Evolutionary conservation across 2,329 filamentous ascomycete species (phyloP), one percentile per base, ranked within the genome.

Genomic region (Aspergillus sp.): DNA sequence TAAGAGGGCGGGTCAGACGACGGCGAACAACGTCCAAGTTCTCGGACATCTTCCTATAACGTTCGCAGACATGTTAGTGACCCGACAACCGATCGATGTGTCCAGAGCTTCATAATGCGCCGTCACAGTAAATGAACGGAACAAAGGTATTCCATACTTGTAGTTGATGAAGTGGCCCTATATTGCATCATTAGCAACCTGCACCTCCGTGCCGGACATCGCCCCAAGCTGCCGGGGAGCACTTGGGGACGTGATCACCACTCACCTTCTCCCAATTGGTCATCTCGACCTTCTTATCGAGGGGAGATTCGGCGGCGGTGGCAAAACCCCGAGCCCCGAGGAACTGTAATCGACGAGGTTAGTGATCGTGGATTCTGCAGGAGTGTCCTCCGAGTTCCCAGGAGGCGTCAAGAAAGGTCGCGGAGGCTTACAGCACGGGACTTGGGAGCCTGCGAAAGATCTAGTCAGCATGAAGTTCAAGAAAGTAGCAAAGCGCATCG

Each of bases 161-260:
- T 98, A 98, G 76, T 95, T 94, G 75, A 96, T 94, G 74, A 86
- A 95, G 75, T 93, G 91, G 66, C 75, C 78, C 66, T 70, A 29
- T 34, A 34, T 34, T 31, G 27, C 25, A 43, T 35, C 8, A 33
- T 57, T 52, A 58, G 58, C 42, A 34, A 34, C 24, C 30, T 30
- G 15, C n/a, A n/a, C 17, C 39, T 32, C 31, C 26, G 26, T 12
- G 19, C 27, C 32, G 24, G 13, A 34, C 33, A 34, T 30, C 36
- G 36, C 45, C 47, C 42, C 41, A 40, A 27, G 29, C 44, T 44
- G 39, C 44, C 47, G 44, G 51, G 32, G 31, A 36, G 38, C 32
- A 34, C 33, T 30, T 24, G 12, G 24, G 24, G 19, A 10, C 5
- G 19, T 13, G 29, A 32, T 33, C 33, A 42, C 39, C 33, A 56